These are phyloP conservation scores for Penicillium sp. DNA, from an alignment of 2,329 filamentous ascomycete genomes.

Conservation along the genomic window DNA sequence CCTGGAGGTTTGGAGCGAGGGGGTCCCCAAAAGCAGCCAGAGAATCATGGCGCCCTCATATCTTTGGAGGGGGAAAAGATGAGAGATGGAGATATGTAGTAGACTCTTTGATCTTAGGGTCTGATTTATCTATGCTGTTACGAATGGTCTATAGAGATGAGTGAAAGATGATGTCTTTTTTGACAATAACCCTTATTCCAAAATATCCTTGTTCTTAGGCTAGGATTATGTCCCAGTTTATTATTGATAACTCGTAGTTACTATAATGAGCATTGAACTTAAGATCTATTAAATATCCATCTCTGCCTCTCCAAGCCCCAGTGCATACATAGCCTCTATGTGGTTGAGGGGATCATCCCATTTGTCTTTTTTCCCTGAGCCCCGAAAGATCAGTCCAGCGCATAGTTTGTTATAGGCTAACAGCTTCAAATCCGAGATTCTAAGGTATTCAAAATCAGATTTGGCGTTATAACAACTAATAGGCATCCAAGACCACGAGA, in stretches of 20 bases:
- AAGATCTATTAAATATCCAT: neutral
- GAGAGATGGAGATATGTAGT: slow-evolving; percentile 22
- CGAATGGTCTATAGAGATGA: slow-evolving; percentile 44
- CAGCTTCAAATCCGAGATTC: neutral
- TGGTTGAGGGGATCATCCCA: neutral
- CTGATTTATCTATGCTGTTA: slow-evolving; percentile 41
- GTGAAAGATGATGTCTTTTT: slow-evolving; percentile 32
- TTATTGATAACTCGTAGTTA: neutral
- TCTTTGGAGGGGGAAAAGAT: slow-evolving; percentile 13
- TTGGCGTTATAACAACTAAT: neutral
- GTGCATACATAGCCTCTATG: no score
- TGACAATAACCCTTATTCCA: slow-evolving; percentile 12
- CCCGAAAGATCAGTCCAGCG: neutral
- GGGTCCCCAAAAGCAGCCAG: slow-evolving; percentile 16
- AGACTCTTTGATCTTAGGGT: slow-evolving; percentile 25
- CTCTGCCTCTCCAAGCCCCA: neutral
- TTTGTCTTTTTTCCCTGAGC: neutral
- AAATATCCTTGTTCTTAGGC: neutral
- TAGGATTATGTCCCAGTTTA: neutral
- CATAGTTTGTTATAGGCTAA: neutral
- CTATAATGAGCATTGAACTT: neutral
- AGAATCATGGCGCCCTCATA: slow-evolving; percentile 12
- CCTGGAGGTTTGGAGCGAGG: slow-evolving; percentile 19
- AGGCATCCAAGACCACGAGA: neutral
- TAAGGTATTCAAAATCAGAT: neutral